These are phyloP conservation scores for Rhizopogon salebrosus DNA, from an alignment of 768 basidiomycete genomes.

Conservation along the genomic window DNA sequence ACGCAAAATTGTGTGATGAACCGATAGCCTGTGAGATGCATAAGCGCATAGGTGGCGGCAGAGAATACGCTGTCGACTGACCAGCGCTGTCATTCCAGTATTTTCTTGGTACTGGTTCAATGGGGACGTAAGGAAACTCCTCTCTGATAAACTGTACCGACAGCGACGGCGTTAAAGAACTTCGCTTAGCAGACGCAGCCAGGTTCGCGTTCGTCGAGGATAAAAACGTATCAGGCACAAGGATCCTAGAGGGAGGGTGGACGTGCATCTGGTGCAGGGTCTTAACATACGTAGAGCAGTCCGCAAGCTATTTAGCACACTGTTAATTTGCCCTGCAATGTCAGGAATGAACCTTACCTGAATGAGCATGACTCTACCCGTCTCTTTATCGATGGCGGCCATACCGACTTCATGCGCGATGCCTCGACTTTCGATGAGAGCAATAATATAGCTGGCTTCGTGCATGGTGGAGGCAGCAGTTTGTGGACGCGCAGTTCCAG, in stretches of 20 bases:
- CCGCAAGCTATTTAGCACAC: constrained; percentile 53
- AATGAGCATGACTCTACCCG: constrained; percentile 68
- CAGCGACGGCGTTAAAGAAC: constrained; percentile 45
- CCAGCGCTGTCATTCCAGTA: constrained; percentile 87
- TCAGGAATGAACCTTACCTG: constrained; percentile 46
- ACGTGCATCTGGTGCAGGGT: constrained; percentile 82
- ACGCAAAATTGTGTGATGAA: constrained; percentile 75
- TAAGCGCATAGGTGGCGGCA: not conserved
- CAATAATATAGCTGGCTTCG: constrained; percentile 61
- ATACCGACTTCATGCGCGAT: constrained; percentile 83
- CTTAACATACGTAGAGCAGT: constrained; percentile 86
- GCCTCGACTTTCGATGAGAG: constrained; percentile 73
- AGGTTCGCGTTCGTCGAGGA: constrained; percentile 48
- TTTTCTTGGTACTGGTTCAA: constrained; percentile 70
- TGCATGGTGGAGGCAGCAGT: constrained; percentile 55
- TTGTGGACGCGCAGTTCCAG: constrained; percentile 48
- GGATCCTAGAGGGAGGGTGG: constrained; percentile 62
- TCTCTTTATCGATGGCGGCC: constrained; percentile 78
- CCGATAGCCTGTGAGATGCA: constrained; percentile 40
- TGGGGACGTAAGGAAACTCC: constrained; percentile 61
- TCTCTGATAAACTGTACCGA: constrained; percentile 70
- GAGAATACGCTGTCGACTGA: constrained; percentile 19
- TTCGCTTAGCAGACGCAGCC: constrained; percentile 36
- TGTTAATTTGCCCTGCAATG: not conserved
- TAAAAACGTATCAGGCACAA: constrained; percentile 81